Base-by-base conservation (phyloP, 2,329 filamentous ascomycete species). In the Akanthomyces dipterigenus region DNA sequence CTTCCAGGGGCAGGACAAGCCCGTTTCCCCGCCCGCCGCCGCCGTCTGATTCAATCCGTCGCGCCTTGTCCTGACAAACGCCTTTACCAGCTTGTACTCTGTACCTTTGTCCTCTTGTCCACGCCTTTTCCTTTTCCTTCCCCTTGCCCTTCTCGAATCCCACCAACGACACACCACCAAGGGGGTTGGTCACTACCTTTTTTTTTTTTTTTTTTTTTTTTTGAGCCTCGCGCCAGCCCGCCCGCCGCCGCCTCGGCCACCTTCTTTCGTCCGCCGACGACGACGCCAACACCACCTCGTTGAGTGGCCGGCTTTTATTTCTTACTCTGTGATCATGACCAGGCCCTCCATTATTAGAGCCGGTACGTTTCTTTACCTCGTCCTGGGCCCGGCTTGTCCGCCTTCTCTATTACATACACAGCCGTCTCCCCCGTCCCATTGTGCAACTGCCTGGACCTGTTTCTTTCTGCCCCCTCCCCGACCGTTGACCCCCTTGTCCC, bases 301-400 rank as follows among this genome's bases (percentile, higher is more conserved):
- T 18, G 11, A 28, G 46, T 6, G 46, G 24, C 26, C 46, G 11
- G 45, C 45, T 34, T 20, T 36, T 3, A 12, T 6, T 24, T n/a
- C 20, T 28, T 9, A 22, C 22, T 20, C 42, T 20, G 40, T 34
- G 76, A 80, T 68, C 69, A 85, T 85, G 82, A 82, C 82, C 70
- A 81, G 82, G 75, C 82, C 82, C 69, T 78, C 79, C 67, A 83
- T 85, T 67, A 78, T 85, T 74, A 81, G 82, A 71, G 82, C 82
- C 71, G 82, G 82, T 85, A 82, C 69, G 82, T 83, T 75, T 65
- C 43, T 54, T 20, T 45, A 42, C 46, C 49, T 48, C 26, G 49
- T 34, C 60, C 62, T 54, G 50, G 11, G 24, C 26, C 14, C 61
- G 46, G 50, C 60, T 55, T 34, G 63, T 56, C 60, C 51, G 43